Evolutionary conservation across 2,329 filamentous ascomycete species (phyloP).

Genomic region (Xylariomycetidae sp.): DNA sequence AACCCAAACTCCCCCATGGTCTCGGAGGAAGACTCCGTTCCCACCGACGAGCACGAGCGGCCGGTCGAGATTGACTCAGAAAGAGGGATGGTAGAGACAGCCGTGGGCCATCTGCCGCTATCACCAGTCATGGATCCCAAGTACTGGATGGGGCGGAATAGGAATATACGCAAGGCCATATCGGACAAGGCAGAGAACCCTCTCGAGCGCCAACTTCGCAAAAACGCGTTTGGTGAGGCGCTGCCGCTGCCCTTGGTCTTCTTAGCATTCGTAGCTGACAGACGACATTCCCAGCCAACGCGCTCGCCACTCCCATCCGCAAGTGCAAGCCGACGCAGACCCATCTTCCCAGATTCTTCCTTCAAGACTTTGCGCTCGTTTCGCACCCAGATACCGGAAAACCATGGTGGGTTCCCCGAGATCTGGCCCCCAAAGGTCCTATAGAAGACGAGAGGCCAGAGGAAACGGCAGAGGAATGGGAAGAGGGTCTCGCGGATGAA

Average conservation of each 20-base stretch:
- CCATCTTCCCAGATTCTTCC: constrained; percentile 53
- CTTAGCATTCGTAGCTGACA: not conserved
- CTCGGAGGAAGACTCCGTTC: constrained; percentile 3
- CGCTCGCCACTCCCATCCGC: constrained; percentile 56
- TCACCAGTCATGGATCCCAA: constrained; percentile 49
- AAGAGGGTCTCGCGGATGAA: not conserved
- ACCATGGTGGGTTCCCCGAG: constrained; percentile 52
- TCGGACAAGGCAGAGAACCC: constrained; percentile 28
- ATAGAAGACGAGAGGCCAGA: constrained; percentile 4
- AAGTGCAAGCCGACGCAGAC: constrained; percentile 43
- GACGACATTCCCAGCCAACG: constrained; percentile 41
- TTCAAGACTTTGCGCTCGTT: constrained; percentile 56
- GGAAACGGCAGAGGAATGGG: constrained; percentile 3
- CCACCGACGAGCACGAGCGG: constrained; percentile 23
- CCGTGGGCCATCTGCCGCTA: constrained; percentile 41
- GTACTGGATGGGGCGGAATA: constrained; percentile 39
- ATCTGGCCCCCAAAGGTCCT: constrained; percentile 23
- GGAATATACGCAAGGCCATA: constrained; percentile 35
- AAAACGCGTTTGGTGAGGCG: constrained; percentile 62
- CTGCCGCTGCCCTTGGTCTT: not conserved
- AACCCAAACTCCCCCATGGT: constrained; percentile 12
- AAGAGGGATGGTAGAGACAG: constrained; percentile 39
- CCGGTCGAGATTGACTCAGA: constrained; percentile 32
- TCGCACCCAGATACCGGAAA: constrained; percentile 45
- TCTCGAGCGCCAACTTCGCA: constrained; percentile 52